phyloP scores from a whole-genome alignment of 2,329 filamentous ascomycete species.

The Botrytis tulipae region DNA sequence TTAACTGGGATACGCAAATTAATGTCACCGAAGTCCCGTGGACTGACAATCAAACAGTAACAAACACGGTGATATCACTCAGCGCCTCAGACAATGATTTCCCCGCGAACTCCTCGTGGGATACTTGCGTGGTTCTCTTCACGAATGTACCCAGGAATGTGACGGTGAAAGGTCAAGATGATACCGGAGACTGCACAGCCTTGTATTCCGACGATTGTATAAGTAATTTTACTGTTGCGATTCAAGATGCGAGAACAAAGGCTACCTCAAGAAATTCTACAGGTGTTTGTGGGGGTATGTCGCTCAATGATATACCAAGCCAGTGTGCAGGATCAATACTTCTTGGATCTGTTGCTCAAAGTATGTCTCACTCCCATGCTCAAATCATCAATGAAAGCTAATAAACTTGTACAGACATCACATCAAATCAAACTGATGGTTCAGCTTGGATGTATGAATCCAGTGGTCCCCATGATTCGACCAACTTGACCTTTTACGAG shows the following conservation, averaged over 20 bases:
- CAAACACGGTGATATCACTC: slow-evolving; percentile 12
- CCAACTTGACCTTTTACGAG: background rate
- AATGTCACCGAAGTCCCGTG: slow-evolving; percentile 15
- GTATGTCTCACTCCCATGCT: background rate
- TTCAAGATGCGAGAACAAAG: background rate
- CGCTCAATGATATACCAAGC: background rate
- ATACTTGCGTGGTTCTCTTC: slow-evolving; percentile 6
- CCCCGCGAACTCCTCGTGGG: background rate
- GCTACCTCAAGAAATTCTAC: background rate
- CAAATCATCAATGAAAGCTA: background rate
- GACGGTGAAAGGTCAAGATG: slow-evolving; percentile 10
- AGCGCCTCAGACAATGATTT: background rate
- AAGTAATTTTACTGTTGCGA: background rate
- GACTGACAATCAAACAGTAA: background rate
- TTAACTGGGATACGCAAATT: background rate
- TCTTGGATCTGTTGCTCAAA: background rate
- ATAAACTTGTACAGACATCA: background rate
- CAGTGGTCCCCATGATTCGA: background rate
- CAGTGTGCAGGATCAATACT: background rate
- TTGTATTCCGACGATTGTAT: background rate
- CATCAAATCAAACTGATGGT: background rate
- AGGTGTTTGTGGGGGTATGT: background rate
- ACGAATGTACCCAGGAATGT: background rate
- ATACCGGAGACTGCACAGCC: background rate
- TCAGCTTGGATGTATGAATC: background rate